These are phyloP conservation scores for Phoma herbarum DNA, from an alignment of 2,329 filamentous ascomycete species.

Conservation along the genomic window DNA sequence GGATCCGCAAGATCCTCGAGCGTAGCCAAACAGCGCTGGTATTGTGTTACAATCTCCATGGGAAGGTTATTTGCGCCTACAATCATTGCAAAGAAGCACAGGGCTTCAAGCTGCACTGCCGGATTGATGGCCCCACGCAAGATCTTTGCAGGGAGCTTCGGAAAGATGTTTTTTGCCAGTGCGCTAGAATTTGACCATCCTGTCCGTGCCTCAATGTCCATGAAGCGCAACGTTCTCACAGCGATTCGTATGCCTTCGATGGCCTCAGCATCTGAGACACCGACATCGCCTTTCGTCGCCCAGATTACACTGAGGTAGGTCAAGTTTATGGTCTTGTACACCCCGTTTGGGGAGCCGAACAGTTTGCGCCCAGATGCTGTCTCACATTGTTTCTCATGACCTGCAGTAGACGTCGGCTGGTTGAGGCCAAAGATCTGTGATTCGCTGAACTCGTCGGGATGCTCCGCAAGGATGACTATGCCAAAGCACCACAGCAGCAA, in stretches of 20 bases:
- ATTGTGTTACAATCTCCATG: slow-evolving; percentile 32
- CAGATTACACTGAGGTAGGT: slow-evolving; percentile 44
- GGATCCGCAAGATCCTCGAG: slow-evolving; percentile 21
- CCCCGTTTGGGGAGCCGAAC: slow-evolving; percentile 36
- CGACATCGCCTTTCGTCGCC: slow-evolving; percentile 35
- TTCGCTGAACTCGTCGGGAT: slow-evolving; percentile 21
- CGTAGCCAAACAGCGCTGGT: slow-evolving; percentile 29
- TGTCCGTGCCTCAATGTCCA: slow-evolving; percentile 32
- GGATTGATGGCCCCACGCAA: slow-evolving; percentile 30
- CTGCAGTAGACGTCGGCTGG: slow-evolving; percentile 13
- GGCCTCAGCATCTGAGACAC: slow-evolving; percentile 39
- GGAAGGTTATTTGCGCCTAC: slow-evolving; percentile 30
- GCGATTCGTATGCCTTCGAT: slow-evolving; percentile 46
- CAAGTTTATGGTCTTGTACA: slow-evolving; percentile 44
- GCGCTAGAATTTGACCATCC: slow-evolving; percentile 36
- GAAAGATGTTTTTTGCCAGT: slow-evolving; percentile 30
- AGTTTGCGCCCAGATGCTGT: slow-evolving; percentile 44
- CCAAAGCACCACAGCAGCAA: slow-evolving; percentile 47
- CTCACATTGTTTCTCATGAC: slow-evolving; percentile 34
- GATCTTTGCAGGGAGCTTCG: slow-evolving; percentile 43
- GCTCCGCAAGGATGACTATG: slow-evolving; percentile 41
- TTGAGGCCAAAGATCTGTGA: slow-evolving; percentile 6
- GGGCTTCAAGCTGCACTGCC: slow-evolving; percentile 41
- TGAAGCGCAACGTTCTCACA: slow-evolving; percentile 35
- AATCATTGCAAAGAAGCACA: slow-evolving; percentile 43